phyloP scores from a whole-genome alignment of 768 basidiomycete genomes.

The Arthromyces matolae region DNA sequence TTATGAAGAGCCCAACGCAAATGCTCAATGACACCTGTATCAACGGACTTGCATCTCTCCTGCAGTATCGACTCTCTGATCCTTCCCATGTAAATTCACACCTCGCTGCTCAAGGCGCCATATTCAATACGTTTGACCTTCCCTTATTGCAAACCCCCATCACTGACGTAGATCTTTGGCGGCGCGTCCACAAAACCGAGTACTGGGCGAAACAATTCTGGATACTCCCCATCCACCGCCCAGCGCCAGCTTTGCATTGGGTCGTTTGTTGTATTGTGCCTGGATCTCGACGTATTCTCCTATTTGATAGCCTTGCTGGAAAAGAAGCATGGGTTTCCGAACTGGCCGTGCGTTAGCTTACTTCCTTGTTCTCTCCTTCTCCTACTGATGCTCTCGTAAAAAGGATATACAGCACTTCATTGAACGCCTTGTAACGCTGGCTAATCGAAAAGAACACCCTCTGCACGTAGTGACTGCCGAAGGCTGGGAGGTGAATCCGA shows the following conservation, averaged over 20 bases:
- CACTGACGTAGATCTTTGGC: slow-evolving; percentile 21
- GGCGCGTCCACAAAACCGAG: not conserved
- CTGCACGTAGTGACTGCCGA: slow-evolving; percentile 4
- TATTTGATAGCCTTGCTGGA: slow-evolving; percentile 31
- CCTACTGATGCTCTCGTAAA: not conserved
- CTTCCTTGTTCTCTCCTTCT: not conserved
- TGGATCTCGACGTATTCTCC: slow-evolving; percentile 8
- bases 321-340: slow-evolving; percentile 5
- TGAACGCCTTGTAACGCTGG: slow-evolving; percentile 5
- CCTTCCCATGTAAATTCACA: too few relatives aligned
- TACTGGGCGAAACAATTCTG: slow-evolving; percentile 32
- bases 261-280: slow-evolving; percentile 25
- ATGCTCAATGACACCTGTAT: slow-evolving; percentile 24
- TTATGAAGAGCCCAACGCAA: not conserved
- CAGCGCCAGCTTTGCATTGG: slow-evolving; percentile 24
- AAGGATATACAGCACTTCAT: slow-evolving; percentile 14
- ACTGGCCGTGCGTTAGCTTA: slow-evolving; percentile 7
- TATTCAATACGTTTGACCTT: slow-evolving; percentile 21
- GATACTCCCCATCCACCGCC: slow-evolving; percentile 36
- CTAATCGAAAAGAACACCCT: slow-evolving; percentile 6
- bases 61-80: slow-evolving; percentile 11
- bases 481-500: slow-evolving; percentile 12
- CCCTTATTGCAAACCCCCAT: slow-evolving; percentile 12
- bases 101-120: not conserved
- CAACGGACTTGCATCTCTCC: slow-evolving; percentile 20